These are phyloP conservation scores for Pythium grandisporangium DNA, from an alignment of 352 stramenopile species.

Conservation along the genomic window DNA sequence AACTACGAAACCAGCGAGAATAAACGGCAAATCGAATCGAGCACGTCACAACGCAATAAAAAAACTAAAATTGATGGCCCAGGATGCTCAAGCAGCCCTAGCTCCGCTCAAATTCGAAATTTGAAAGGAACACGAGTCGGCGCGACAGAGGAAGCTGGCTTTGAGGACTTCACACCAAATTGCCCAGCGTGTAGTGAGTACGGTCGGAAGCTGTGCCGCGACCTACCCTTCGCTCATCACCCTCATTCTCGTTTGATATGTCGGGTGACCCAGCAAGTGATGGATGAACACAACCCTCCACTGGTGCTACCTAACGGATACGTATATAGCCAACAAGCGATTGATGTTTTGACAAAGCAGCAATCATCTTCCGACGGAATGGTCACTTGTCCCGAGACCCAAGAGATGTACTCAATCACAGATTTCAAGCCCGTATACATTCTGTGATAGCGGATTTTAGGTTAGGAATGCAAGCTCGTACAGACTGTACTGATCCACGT, in stretches of 20 bases:
- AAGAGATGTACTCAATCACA: conserved; percentile 44
- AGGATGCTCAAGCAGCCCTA: too few species aligned
- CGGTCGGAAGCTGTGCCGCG: conserved; percentile 40
- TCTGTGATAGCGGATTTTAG: too few species aligned
- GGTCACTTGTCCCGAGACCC: conserved; percentile 69
- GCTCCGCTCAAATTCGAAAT: too few species aligned
- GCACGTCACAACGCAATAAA: conserved; percentile 21
- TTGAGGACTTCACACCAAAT: too few species aligned
- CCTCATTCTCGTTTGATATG: conserved; percentile 80
- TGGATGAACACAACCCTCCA: conserved; percentile 82
- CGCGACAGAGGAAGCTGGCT: too few species aligned
- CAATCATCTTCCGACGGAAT: conserved; percentile 14
- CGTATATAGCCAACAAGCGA: conserved; percentile 73
- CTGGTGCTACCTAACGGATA: conserved; percentile 74
- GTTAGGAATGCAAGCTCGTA: too few species aligned
- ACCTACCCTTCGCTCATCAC: conserved; percentile 68
- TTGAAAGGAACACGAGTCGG: too few species aligned
- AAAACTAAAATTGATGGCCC: conserved; percentile 26
- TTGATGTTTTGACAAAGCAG: conserved; percentile 38
- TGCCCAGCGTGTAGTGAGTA: conserved; percentile 74
- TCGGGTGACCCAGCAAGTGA: conserved; percentile 65
- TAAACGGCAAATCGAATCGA: conserved; percentile 11
- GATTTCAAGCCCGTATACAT: conserved; percentile 79
- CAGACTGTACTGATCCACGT: too few species aligned
- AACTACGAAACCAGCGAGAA: conserved; percentile 2